Conservation (phyloP, 2,329 filamentous ascomycete species). For the Hypoxylon sp. region DNA sequence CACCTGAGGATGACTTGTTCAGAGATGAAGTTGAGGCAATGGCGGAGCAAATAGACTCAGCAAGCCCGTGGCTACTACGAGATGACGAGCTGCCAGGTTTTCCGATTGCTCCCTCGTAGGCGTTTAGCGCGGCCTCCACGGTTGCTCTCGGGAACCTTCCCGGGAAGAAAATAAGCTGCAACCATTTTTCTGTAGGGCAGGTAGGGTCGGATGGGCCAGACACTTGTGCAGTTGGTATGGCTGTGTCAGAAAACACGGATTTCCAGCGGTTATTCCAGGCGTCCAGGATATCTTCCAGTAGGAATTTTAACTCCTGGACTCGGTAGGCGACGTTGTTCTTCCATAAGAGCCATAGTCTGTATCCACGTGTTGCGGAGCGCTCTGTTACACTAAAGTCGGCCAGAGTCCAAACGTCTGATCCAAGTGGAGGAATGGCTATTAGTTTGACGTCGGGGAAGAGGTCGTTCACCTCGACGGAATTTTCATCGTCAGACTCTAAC, state of each 20-base stretch:
- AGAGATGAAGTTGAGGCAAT: constrained; percentile 79
- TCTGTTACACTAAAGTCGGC: constrained; percentile 79
- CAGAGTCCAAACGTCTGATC: constrained; percentile 83
- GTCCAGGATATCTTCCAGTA: constrained; percentile 72
- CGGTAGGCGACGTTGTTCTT: constrained; percentile 86
- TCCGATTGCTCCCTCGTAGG: constrained; percentile 79
- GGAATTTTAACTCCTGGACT: constrained; percentile 80
- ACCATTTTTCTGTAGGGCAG: constrained; percentile 86
- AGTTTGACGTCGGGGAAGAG: constrained; percentile 75
- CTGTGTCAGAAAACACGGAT: constrained; percentile 73
- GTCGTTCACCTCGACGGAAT: constrained; percentile 77
- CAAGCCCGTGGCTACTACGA: constrained; percentile 70
- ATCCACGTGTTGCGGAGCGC: constrained; percentile 68
- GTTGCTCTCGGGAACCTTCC: constrained; percentile 85
- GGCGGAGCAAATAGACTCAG: constrained; percentile 81
- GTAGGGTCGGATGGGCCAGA: constrained; percentile 75
- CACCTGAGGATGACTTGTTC: constrained; percentile 71
- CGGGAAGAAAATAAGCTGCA: constrained; percentile 85
- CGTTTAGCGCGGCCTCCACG: constrained; percentile 84
- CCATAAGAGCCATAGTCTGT: constrained; percentile 80
- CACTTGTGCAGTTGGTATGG: constrained; percentile 67
- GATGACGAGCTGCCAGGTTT: constrained; percentile 57
- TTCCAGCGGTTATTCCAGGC: constrained; percentile 80
- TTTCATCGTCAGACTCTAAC: constrained; percentile 74
- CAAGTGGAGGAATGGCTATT: constrained; percentile 77